Evolutionary conservation across 2,329 filamentous ascomycete species (phyloP), one percentile per base, ranked within the genome.

Genomic region (Gaeumannomyces tritici): DNA sequence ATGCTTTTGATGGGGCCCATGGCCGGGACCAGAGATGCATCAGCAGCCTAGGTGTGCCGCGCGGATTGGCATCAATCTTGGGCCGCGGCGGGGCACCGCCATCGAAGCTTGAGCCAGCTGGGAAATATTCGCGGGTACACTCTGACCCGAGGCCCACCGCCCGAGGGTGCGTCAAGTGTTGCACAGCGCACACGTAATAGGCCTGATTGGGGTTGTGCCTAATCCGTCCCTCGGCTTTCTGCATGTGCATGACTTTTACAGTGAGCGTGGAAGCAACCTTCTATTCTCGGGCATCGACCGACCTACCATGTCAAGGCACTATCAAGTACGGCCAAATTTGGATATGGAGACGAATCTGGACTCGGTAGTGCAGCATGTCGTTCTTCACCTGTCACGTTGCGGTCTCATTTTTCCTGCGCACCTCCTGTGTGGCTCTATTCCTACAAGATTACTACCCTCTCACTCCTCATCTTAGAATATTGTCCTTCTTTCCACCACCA

Each of bases 401-500:
- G 4, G 31, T 31, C 12, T 31, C 35, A 42, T 42, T 42, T 42
- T 42, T 12, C 31, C 31, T 31, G 31, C 12, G 31, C 31, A 7
- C 4, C 12, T 31, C 31, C 8, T 11, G 12, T 2, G 8, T 11
- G n/a, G n/a, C n/a, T 31, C 12, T 31, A 31, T 31, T 42, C 35
- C 35, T 42, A 42, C 35, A 42, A 7, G n/a, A n/a, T 18, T 42
- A 4, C 31, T 42, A 18, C 15, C 11, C 11, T 42, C 35, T 35
- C 35, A 42, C 13, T 42, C 4, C 21, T 7, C 28, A 56, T 24
- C 28, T 24, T 21, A 27, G 28, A 21, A 56, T 67, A 55, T 69
- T 69, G 57, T 63, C 56, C 64, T 69, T 70, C 66, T 70, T 71
- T 29, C 70, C 68, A 33, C 55, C 55, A 15, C 55, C 55, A 2